A percentile compares a stretch with the other conserved stretches of the same genome.
Evolutionary conservation across 2,329 filamentous ascomycete genomes (phyloP).

Genomic region (Trichoderma sp.): DNA sequence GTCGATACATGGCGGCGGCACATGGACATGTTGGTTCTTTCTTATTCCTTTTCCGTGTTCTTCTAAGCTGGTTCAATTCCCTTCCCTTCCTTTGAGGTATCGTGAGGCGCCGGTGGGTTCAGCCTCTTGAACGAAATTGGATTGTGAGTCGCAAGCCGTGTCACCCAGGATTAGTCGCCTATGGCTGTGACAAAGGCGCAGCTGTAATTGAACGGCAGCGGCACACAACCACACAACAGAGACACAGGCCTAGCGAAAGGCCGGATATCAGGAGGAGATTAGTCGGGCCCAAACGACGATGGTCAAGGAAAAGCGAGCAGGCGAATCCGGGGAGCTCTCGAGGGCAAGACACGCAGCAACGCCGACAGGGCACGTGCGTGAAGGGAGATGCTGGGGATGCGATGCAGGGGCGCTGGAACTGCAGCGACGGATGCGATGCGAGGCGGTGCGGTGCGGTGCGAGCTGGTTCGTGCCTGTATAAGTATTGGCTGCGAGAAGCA

Average conservation of each 20-base stretch:
- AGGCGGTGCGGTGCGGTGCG: neutral
- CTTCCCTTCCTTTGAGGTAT: neutral
- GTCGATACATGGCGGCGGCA: slow-evolving; percentile 30
- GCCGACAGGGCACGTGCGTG: slow-evolving; percentile 28
- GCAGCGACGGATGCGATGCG: neutral
- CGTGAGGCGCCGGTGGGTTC: slow-evolving; percentile 4
- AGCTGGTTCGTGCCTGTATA: slow-evolving; percentile 6
- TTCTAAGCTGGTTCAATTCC: neutral
- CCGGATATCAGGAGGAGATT: slow-evolving; percentile 12
- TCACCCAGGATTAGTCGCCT: slow-evolving; percentile 14
- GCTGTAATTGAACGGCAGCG: slow-evolving; percentile 3
- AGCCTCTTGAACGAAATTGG: slow-evolving; percentile 15
- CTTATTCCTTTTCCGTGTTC: neutral
- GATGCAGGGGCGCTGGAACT: slow-evolving; percentile 15
- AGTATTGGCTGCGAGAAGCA: slow-evolving; percentile 20
- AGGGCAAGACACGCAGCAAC: slow-evolving; percentile 23
- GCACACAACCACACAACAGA: slow-evolving; percentile 11
- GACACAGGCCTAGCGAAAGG: neutral
- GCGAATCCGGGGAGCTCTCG: neutral
- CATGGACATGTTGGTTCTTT: slow-evolving; percentile 31
- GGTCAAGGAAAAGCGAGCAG: neutral
- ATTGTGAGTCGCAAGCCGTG: slow-evolving; percentile 25
- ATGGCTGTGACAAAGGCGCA: neutral
- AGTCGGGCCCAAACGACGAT: neutral
- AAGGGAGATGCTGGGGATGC: slow-evolving; percentile 30